Percentiles rank a stretch among this genome's conserved stretches.
phyloP scores from a whole-genome alignment of 192 early-diverging fungal species.

The Linderina pennispora region DNA sequence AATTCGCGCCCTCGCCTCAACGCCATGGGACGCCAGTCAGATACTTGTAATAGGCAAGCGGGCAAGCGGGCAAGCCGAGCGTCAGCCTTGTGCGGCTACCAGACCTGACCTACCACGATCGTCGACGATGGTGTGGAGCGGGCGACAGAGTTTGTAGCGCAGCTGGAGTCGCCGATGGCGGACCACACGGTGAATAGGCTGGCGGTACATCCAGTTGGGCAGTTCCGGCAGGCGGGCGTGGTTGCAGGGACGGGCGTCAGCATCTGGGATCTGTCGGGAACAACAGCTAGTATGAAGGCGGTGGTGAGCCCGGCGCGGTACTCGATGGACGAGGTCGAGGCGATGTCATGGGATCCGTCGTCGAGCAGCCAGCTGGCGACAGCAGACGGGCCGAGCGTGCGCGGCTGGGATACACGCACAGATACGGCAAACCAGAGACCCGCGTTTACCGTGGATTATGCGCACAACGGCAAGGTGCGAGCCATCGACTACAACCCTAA shows the following conservation, averaged over 20 bases:
- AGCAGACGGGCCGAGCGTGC: conserved; percentile 52
- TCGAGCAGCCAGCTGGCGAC: conserved; percentile 42
- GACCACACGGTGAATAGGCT: conserved; percentile 2
- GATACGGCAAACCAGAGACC: conserved; percentile 21
- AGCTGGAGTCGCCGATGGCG: neutral
- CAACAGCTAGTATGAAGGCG: neutral
- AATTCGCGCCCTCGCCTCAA: conserved; percentile 13
- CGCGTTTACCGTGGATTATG: conserved; percentile 33
- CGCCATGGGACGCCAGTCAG: conserved; percentile 15
- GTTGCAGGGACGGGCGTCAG: conserved; percentile 3
- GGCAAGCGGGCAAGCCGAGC: neutral
- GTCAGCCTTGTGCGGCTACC: conserved; percentile 17
- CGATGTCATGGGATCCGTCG: conserved; percentile 26
- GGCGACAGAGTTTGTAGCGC: neutral
- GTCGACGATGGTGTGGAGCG: neutral
- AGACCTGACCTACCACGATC: neutral
- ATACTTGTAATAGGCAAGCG: conserved; percentile 14
- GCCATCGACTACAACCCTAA: conserved; percentile 85
- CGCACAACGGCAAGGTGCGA: conserved; percentile 71
- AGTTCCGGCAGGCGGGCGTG: conserved; percentile 9
- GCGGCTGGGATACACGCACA: conserved; percentile 66
- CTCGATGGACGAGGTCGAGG: conserved; percentile 23
- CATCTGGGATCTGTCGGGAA: conserved; percentile 13
- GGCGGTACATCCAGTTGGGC: conserved; percentile 7
- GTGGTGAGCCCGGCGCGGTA: conserved; percentile 1